Conservation (phyloP, 148 eudicot species). For the Diospyros lotus region DNA sequence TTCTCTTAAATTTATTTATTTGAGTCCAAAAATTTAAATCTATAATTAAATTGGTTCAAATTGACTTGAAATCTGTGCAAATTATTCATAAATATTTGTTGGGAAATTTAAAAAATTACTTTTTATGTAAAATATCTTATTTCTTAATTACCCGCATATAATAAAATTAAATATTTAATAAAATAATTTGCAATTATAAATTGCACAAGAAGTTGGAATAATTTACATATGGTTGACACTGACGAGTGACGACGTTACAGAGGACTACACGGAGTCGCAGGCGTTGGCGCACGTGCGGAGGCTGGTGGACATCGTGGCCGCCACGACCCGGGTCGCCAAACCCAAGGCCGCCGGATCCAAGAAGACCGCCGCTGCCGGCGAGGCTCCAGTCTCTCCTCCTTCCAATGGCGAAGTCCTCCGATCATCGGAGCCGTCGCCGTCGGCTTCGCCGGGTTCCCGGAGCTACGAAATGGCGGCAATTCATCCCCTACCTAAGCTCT, state of each 20-base stretch:
- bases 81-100: too few species aligned
- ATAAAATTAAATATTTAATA: too few species aligned
- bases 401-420: slow-evolving; percentile 20
- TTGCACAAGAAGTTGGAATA: not conserved
- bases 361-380: slow-evolving; percentile 22
- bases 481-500: slow-evolving; percentile 81
- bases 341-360: slow-evolving; percentile 45
- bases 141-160: too few species aligned
- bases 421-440: slow-evolving; percentile 23
- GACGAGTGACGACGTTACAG: slow-evolving; percentile 24
- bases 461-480: slow-evolving; percentile 88
- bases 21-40: too few species aligned
- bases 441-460: slow-evolving; percentile 37
- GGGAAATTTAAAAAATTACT: too few species aligned
- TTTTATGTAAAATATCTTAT: too few species aligned
- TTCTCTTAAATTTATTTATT: too few species aligned
- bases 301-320: slow-evolving; percentile 75
- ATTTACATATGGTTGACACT: slow-evolving; percentile 26
- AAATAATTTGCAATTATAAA: too few species aligned
- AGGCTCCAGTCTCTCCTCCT: slow-evolving; percentile 22
- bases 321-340: slow-evolving; percentile 76
- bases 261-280: slow-evolving; percentile 63
- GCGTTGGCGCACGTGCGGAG: slow-evolving; percentile 78
- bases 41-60: too few species aligned
- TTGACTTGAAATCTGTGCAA: too few species aligned